These are phyloP conservation scores for Loxodes magnus DNA, from an alignment of 73 alveolate species.

Conservation along the genomic window DNA sequence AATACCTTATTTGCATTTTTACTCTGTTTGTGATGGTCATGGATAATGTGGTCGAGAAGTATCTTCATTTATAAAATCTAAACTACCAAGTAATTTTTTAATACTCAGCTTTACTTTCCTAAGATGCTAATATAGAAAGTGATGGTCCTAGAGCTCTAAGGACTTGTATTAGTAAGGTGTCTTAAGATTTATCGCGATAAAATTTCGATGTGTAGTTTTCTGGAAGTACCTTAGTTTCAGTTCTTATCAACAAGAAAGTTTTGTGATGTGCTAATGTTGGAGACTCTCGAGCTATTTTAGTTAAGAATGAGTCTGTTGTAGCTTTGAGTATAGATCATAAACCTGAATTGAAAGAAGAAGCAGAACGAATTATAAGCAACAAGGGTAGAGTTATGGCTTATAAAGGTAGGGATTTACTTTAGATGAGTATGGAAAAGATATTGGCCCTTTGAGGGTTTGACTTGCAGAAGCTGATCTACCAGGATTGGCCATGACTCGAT, in stretches of 20 bases:
- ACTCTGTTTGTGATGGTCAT: conserved; percentile 48
- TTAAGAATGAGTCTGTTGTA: conserved; percentile 24
- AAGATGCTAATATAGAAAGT: neutral
- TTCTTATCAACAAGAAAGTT: conserved; percentile 30
- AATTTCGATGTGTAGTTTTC: neutral
- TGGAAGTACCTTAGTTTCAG: conserved; percentile 7
- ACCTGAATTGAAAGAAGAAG: conserved; percentile 61
- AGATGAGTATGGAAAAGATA: conserved; percentile 76
- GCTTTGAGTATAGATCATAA: conserved; percentile 60
- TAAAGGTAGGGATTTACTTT: neutral
- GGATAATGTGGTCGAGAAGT: conserved; percentile 43
- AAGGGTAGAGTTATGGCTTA: conserved; percentile 79
- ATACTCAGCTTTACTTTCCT: neutral
- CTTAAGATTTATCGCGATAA: neutral
- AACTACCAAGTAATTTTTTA: too few species aligned
- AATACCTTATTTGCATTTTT: conserved; percentile 23
- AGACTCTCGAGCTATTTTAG: conserved; percentile 54
- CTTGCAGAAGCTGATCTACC: conserved; percentile 70
- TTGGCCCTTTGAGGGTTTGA: conserved; percentile 84
- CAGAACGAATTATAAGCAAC: conserved; percentile 33
- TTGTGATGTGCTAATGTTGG: conserved; percentile 65
- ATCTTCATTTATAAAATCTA: conserved; percentile 16
- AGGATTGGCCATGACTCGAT: conserved; percentile 81
- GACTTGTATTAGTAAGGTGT: neutral
- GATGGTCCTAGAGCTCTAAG: neutral